Evolutionary conservation across 345 rosid genomes (phyloP).

Genomic region (Carallia pectinifolia): DNA sequence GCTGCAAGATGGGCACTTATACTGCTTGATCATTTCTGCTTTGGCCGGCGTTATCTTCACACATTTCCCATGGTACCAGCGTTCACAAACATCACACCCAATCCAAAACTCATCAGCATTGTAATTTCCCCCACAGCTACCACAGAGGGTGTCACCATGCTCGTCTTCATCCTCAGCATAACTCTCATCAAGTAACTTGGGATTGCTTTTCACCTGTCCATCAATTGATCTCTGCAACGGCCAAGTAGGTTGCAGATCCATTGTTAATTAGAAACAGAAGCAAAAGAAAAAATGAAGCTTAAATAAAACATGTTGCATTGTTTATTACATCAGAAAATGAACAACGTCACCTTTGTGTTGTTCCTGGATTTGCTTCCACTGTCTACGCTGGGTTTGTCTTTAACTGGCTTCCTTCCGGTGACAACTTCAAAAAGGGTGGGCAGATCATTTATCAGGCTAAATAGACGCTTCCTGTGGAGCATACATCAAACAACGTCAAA

Average conservation of each 20-base stretch:
- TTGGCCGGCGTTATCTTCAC: conserved; percentile 86
- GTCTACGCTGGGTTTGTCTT: conserved; percentile 86
- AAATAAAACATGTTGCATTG: background rate
- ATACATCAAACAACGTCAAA: conserved; percentile 1
- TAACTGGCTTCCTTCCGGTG: conserved; percentile 75
- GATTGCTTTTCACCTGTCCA: conserved; percentile 56
- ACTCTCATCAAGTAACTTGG: conserved; percentile 53
- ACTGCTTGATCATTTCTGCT: conserved; percentile 81
- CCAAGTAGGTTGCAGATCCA: background rate
- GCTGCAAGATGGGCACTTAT: conserved; percentile 84
- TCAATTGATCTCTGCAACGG: conserved; percentile 63
- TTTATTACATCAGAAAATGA: background rate
- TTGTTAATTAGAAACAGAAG: background rate
- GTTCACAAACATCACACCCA: conserved; percentile 78
- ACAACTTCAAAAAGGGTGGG: conserved; percentile 95
- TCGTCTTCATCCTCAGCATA: conserved; percentile 80
- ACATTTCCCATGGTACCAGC: conserved; percentile 91
- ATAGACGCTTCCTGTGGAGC: conserved; percentile 75
- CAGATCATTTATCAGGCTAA: conserved; percentile 85
- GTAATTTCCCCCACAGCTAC: conserved; percentile 82
- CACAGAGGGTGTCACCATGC: conserved; percentile 76
- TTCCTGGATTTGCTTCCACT: conserved; percentile 82
- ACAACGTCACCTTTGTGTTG: conserved; percentile 56
- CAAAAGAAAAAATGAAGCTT: background rate
- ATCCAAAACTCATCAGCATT: conserved; percentile 84